phyloP scores from a whole-genome alignment of 768 basidiomycete species.

The Pulveroboletus sp. region DNA sequence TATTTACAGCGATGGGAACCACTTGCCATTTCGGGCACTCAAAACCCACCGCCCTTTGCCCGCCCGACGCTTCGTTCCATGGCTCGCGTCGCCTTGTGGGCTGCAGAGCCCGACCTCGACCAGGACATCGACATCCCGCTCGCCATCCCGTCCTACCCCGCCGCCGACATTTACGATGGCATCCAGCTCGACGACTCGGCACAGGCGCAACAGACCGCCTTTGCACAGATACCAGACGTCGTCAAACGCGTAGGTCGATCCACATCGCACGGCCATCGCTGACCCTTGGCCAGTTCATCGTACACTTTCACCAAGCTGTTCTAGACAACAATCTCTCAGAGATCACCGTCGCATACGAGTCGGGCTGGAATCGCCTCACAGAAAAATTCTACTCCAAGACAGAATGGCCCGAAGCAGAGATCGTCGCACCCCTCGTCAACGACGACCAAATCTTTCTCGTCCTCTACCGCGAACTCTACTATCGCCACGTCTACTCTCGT shows the following conservation, averaged over 20 bases:
- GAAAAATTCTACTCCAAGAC: constrained; percentile 93
- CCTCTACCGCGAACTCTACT: constrained; percentile 94
- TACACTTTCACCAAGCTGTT: constrained; percentile 93
- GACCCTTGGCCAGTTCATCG: constrained; percentile 66
- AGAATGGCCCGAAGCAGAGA: constrained; percentile 97
- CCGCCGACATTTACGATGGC: constrained; percentile 35
- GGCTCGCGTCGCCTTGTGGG: constrained; percentile 72
- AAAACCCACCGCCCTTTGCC: not conserved
- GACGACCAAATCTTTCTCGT: constrained; percentile 97
- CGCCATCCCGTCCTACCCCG: constrained; percentile 26
- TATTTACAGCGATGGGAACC: constrained; percentile 17
- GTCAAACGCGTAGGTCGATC: constrained; percentile 72
- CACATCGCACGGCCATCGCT: not conserved
- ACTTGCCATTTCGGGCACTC: constrained; percentile 14
- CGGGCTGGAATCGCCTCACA: constrained; percentile 95
- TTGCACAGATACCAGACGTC: constrained; percentile 81
- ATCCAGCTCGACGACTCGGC: constrained; percentile 72
- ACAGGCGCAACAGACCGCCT: constrained; percentile 78
- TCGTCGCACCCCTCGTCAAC: constrained; percentile 91
- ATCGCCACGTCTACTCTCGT: constrained; percentile 93
- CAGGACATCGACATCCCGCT: constrained; percentile 66
- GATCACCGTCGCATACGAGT: constrained; percentile 93
- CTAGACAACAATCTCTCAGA: constrained; percentile 86
- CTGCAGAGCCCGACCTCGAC: constrained; percentile 76
- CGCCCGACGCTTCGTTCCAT: constrained; percentile 54